Base-by-base conservation (phyloP, 2,329 filamentous ascomycete species). In the Aspergillus udagawae region DNA sequence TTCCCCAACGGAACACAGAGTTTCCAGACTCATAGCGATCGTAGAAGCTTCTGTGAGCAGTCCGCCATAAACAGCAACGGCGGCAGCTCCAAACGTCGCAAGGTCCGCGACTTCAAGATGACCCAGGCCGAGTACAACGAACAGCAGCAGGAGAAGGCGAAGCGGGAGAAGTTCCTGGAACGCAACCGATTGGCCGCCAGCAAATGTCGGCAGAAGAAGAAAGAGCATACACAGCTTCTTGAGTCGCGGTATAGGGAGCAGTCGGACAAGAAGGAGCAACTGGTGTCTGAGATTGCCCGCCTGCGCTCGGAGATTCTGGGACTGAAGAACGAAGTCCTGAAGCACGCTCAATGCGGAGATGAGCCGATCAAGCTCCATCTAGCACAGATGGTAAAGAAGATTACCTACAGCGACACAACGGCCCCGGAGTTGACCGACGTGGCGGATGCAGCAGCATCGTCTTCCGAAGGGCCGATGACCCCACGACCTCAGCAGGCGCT, bases 201-300 rank as follows among this genome's bases (percentile, higher is more conserved):
- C 67, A 86, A 85, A 63, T 86, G 83, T 68, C 80, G 83, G n/a
- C 79, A 82, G 64, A 85, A 85, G 75, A 85, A 85, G 72, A 85
- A 85, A 70, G 80, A 82, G 59, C 82, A 82, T 64, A 81, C 79
- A 38, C 74, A 79, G 55, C 66, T 75, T 41, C 77, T 85, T 14
- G 82, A 85, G 61, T 71, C 56, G 10, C 65, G 63, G 2, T 75
- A 65, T 58, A 71, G 73, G 27, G 69, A 74, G 47, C 67, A 73
- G 20, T 73, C 72, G 4, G 65, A 71, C 25, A 70, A 70, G 52
- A 74, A 72, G 48, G 63, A 67, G 21, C 35, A 56, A 9, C 66
- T 78, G 4, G 62, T 69, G 27, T 50, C 61, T 5, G 69, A 75
- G 56, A 71, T 76, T 21, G 67, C 70, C 1, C 67, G 65, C 1